phyloP scores from a whole-genome alignment of 2,329 filamentous ascomycete genomes.

The Fusarium sp. region DNA sequence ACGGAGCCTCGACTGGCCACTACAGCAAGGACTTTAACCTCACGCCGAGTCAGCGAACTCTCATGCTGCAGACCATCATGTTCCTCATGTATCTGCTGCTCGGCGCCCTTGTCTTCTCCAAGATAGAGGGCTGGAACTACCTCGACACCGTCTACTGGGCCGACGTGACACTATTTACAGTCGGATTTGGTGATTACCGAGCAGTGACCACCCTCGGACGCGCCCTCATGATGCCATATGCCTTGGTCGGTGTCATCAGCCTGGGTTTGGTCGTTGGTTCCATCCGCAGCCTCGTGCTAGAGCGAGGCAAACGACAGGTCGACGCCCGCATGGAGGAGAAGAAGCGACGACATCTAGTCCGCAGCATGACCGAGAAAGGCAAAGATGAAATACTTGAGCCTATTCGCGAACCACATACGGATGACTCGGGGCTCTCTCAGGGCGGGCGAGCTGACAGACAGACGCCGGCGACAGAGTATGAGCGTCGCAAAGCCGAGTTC shows the following conservation, averaged over 20 bases:
- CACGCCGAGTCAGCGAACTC: conserved; percentile 82
- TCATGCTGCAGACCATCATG: conserved; percentile 90
- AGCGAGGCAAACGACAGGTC: conserved; percentile 65
- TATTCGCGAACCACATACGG: conserved; percentile 46
- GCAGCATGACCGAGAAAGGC: conserved; percentile 57
- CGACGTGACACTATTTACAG: conserved; percentile 75
- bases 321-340: conserved; percentile 70
- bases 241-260: conserved; percentile 84
- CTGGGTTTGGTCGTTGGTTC: conserved; percentile 85
- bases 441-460: conserved; percentile 13
- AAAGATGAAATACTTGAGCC: conserved; percentile 62
- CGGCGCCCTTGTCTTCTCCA: conserved; percentile 79
- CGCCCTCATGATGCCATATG: conserved; percentile 83
- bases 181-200: conserved; percentile 69
- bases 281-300: conserved; percentile 74
- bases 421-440: conserved; percentile 24
- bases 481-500: conserved; percentile 77
- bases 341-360: conserved; percentile 62
- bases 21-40: conserved; percentile 84
- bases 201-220: conserved; percentile 66
- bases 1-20: conserved; percentile 74
- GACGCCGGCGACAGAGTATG: conserved; percentile 56
- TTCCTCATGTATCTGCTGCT: conserved; percentile 84
- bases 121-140: conserved; percentile 78
- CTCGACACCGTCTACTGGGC: conserved; percentile 84